Base-by-base conservation (phyloP, 306 rosid species). In the Acacia confusa region DNA sequence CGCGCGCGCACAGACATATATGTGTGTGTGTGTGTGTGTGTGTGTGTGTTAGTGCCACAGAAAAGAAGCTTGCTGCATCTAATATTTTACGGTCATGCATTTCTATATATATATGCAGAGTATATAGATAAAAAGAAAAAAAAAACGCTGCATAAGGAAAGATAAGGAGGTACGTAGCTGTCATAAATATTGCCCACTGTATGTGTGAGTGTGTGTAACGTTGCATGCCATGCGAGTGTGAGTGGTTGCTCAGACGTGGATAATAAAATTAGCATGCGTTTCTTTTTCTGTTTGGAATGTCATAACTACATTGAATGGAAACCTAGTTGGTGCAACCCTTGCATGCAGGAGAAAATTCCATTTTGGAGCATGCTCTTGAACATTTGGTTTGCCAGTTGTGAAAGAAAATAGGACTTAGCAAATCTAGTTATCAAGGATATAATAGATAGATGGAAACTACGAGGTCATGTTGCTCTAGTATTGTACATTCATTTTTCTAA, bases 211-310 rank as follows among this genome's bases (percentile, higher is more conserved):
- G n/a, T n/a, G n/a, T n/a, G n/a, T n/a, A n/a, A n/a, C n/a, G n/a
- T n/a, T n/a, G n/a, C n/a, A n/a, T n/a, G n/a, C n/a, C n/a, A n/a
- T n/a, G n/a, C n/a, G n/a, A n/a, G n/a, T n/a, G 98, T 93, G 72
- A 81, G 84, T 79, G 32, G 74, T 72, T 41, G 16, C 47, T 69
- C 78, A 60, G 34, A 64, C 78, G 28, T 75, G 36, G 47, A 76
- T 78, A 47, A 30, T 47, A 78, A 80, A 60, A 61, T 64, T 58
- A 61, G 79, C 22, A 44, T 63, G 70, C 75, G 69, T 67, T 66
- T 43, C 64, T 13, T 20, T 67, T 36, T 52, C 9, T 17, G 44
- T 34, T 78, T 78, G 40, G 43, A 52, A 53, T 50, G 70, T 65
- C 43, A 70, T 19, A 61, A 77, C 58, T 58, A 50, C 27, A 63